Evolutionary conservation across 768 basidiomycete species (phyloP).

Genomic region (Podaxis rugospora): DNA sequence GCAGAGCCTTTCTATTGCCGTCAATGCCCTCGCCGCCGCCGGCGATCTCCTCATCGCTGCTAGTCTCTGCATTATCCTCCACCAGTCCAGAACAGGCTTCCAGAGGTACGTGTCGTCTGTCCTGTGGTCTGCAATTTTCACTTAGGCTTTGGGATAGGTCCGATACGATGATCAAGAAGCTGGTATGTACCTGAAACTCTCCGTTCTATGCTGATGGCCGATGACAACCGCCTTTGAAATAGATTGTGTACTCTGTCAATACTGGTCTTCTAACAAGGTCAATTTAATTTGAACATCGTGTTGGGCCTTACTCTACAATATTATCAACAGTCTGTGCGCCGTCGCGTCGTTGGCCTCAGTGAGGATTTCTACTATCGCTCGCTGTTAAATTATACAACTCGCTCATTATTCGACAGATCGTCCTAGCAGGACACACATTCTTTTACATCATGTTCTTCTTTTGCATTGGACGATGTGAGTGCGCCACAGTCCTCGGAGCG

Average conservation of each 20-base stretch:
- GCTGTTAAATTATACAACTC: not conserved
- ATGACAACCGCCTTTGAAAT: not conserved
- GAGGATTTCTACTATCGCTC: conserved; percentile 14
- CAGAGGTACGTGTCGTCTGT: conserved; percentile 24
- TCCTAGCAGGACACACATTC: conserved; percentile 41
- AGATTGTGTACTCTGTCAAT: conserved; percentile 45
- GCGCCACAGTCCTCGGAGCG: not conserved
- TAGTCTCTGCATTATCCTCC: conserved; percentile 37
- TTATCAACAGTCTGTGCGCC: conserved; percentile 42
- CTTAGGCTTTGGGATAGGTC: conserved; percentile 22
- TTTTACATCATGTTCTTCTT: conserved; percentile 60
- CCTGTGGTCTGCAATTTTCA: not conserved
- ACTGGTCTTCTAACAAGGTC: conserved; percentile 35
- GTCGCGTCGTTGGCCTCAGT: conserved; percentile 51
- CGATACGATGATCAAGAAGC: conserved; percentile 42
- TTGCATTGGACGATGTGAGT: conserved; percentile 53
- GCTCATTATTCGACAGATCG: conserved; percentile 30
- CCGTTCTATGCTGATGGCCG: not conserved
- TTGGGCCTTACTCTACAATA: not conserved
- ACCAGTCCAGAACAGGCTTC: conserved; percentile 45
- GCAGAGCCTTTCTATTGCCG: conserved; percentile 34
- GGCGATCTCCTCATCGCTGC: conserved; percentile 44
- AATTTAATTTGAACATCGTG: conserved; percentile 12
- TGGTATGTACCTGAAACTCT: conserved; percentile 23
- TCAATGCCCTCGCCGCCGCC: conserved; percentile 41